A percentile compares a stretch with the other conserved stretches of the same genome.
Conservation (phyloP, 179 eudicot species). For the Camellia oleifera region DNA sequence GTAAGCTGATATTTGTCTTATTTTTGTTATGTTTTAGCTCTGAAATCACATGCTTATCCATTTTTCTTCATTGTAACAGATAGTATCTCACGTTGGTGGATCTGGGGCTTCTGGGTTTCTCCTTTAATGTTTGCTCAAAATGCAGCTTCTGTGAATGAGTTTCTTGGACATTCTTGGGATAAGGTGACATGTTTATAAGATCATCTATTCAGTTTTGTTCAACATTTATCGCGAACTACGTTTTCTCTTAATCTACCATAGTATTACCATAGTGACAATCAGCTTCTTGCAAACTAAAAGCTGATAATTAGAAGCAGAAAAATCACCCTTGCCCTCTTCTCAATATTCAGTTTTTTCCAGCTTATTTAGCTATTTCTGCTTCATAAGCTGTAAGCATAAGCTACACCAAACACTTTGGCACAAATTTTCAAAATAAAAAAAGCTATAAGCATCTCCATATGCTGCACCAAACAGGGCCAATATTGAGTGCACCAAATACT, state of each 20-base stretch:
- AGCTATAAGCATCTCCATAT: too few relatives aligned
- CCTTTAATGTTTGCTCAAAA: constrained; percentile 91
- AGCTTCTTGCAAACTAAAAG: too few relatives aligned
- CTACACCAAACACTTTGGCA: too few relatives aligned
- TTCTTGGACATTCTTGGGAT: constrained; percentile 92
- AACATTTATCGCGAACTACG: background rate
- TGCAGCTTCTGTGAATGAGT: constrained; percentile 91
- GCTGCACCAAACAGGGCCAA: too few relatives aligned
- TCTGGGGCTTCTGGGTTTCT: constrained; percentile 95
- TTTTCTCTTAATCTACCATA: background rate
- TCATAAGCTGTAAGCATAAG: too few relatives aligned
- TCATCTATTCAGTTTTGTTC: background rate
- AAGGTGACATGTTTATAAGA: constrained; percentile 46
- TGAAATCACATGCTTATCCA: background rate
- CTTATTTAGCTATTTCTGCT: too few relatives aligned
- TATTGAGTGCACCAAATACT: too few relatives aligned
- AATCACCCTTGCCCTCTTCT: too few relatives aligned
- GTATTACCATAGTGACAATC: too few relatives aligned
- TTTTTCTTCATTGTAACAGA: constrained; percentile 41
- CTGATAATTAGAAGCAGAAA: too few relatives aligned
- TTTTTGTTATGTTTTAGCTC: background rate
- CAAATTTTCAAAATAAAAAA: too few relatives aligned
- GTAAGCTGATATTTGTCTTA: constrained; percentile 25
- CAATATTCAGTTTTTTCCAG: too few relatives aligned
- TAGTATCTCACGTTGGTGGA: constrained; percentile 85